phyloP scores from a whole-genome alignment of 208 protist genomes.

The Tritrichomonas foetus region DNA sequence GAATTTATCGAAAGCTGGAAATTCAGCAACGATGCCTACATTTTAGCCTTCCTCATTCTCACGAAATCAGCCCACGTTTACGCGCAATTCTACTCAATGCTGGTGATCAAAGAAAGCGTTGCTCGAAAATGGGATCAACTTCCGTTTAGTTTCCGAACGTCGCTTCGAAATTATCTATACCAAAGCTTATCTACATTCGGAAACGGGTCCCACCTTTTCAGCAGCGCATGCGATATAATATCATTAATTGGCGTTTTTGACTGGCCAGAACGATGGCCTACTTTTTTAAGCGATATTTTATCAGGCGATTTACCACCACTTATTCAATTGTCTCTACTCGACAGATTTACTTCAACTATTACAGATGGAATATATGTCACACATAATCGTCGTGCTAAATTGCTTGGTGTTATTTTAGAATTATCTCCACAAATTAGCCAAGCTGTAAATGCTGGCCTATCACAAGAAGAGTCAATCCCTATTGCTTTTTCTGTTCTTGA shows the following conservation, averaged over 20 bases:
- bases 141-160: background rate
- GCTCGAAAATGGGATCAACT: background rate
- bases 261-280: background rate
- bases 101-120: background rate
- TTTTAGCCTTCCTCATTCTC: background rate
- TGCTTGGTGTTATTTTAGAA: background rate
- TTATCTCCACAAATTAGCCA: background rate
- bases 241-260: background rate
- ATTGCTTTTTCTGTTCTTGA: background rate
- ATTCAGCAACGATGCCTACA: background rate
- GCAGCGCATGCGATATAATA: background rate
- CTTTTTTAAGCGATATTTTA: background rate
- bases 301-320: background rate
- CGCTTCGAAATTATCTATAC: background rate
- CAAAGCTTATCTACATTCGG: background rate
- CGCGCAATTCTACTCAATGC: background rate
- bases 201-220: background rate
- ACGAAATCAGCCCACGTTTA: background rate
- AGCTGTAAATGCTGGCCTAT: background rate
- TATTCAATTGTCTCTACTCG: background rate
- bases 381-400: background rate
- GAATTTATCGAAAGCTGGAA: background rate
- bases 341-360: background rate
- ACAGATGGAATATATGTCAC: background rate
- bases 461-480: background rate